Evolutionary conservation across 1,139 yeast species (phyloP).

Genomic region (Magnusiomyces clavatus): DNA sequence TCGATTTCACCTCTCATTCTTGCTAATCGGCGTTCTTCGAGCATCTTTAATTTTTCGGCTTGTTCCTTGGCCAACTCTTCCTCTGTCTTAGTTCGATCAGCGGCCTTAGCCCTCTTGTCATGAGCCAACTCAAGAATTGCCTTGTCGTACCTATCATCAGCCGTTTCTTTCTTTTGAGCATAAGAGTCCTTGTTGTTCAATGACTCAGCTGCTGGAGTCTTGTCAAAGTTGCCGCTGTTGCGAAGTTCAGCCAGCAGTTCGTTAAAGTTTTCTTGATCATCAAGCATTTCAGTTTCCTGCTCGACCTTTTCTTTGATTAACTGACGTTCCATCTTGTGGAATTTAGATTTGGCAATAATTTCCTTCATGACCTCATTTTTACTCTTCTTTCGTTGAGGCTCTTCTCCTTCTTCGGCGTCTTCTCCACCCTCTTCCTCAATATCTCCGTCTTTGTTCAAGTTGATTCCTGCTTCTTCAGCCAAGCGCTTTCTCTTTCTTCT

Average conservation of each 20-base stretch:
- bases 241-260: constrained; percentile 63
- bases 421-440: constrained; percentile 23
- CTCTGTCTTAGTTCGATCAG: constrained; percentile 89
- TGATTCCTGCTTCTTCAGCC: constrained; percentile 11
- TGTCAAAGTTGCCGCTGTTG: constrained; percentile 21
- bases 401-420: constrained; percentile 35
- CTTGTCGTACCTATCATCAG: constrained; percentile 57
- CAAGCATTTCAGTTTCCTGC: constrained; percentile 66
- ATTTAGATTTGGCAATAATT: constrained; percentile 88
- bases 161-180: constrained; percentile 29
- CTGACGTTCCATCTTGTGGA: constrained; percentile 84
- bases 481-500: constrained; percentile 11
- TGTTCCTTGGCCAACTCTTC: constrained; percentile 73
- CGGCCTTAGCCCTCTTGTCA: constrained; percentile 89
- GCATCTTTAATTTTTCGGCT: constrained; percentile 54
- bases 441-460: constrained; percentile 15
- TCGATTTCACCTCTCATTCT: constrained; percentile 79
- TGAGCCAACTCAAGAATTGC: constrained; percentile 69
- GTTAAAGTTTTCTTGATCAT: constrained; percentile 67
- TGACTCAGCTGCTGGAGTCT: constrained; percentile 17
- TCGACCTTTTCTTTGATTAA: constrained; percentile 62
- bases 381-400: constrained; percentile 59
- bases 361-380: constrained; percentile 97
- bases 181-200: constrained; percentile 18
- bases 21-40: constrained; percentile 67